phyloP scores from a whole-genome alignment of 164 flowering plant genomes.

The Aristolochia californica region DNA sequence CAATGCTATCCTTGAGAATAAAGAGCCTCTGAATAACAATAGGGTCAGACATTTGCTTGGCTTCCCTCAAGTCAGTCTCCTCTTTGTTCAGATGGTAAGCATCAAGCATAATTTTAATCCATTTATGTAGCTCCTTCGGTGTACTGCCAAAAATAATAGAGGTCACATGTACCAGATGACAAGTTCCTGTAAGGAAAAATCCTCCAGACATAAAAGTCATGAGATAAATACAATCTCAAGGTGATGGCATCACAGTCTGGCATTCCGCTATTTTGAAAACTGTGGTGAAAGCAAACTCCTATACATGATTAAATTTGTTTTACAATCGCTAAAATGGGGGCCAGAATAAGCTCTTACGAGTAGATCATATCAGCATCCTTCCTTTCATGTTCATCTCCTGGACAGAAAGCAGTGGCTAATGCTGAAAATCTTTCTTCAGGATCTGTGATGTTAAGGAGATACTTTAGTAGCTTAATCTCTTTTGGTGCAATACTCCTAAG shows the following conservation, averaged over 20 bases:
- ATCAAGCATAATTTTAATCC: slow-evolving; percentile 88
- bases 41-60: slow-evolving; percentile 59
- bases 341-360: slow-evolving; percentile 38
- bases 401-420: slow-evolving; percentile 81
- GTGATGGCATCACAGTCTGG: neutral
- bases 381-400: slow-evolving; percentile 56
- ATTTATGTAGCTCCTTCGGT: slow-evolving; percentile 86
- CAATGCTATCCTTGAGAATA: slow-evolving; percentile 78
- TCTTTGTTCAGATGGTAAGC: slow-evolving; percentile 75
- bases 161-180: neutral
- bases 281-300: no score
- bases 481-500: slow-evolving; percentile 80
- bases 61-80: slow-evolving; percentile 83
- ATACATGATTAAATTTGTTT: no score
- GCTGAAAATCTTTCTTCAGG: slow-evolving; percentile 97
- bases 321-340: neutral
- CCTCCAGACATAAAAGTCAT: neutral
- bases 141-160: slow-evolving; percentile 32
- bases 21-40: slow-evolving; percentile 73
- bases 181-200: neutral
- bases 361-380: slow-evolving; percentile 56
- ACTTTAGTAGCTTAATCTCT: slow-evolving; percentile 84
- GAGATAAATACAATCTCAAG: neutral
- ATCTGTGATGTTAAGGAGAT: slow-evolving; percentile 77
- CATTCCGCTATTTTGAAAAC: no score